Base-by-base conservation (phyloP, 768 basidiomycete species). In the Lactifluus piperatus region DNA sequence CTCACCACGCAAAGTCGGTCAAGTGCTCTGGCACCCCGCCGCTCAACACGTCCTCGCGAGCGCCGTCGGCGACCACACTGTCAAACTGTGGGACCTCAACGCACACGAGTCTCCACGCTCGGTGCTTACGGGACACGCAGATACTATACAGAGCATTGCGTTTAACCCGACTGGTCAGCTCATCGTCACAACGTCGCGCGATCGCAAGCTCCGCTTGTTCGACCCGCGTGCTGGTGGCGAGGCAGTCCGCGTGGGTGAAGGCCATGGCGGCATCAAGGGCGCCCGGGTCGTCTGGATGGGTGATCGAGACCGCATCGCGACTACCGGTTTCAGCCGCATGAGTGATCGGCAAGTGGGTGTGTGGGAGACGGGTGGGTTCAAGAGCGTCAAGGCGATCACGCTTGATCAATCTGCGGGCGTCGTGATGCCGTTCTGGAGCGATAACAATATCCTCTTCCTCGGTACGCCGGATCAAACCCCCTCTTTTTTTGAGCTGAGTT, bases 321-420 rank as follows among this genome's bases (percentile, higher is more conserved):
- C 95, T 14, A 99, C 95, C 14, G 95, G 95, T 0, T 98, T 98
- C 73, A 92, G 89, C 73, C 91, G 85, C 72, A 95, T 94, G 91
- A 91, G 89, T 49, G 95, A 99, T 70, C 80, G 95, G 9, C 93
- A 99, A 71, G 79, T 93, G 34, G 79, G 77, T 55, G 73, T 99
- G 45, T 99, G 94, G 95, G 94, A 98, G 69, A 82, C 89, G 2
- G 81, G 85, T 10, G 78, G 83, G 14, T 71, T 98, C 54, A 77
- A 72, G 41, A 92, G 82, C 69, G 65, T 94, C 63, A 94, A 92
- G 75, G 91, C 82, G 58, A 74, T 84, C 54, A 78, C 77, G 14
- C 75, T 98, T 60, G 95, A 99, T 71, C 92, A 94, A 71, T 86
- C 86, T 39, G 84, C 94, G 52, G 95, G 95, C 39, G 91, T 95